A percentile compares a stretch with the other conserved stretches of the same genome.
phyloP scores from a whole-genome alignment of 208 protist species.

The Leishmania tarentolae region DNA sequence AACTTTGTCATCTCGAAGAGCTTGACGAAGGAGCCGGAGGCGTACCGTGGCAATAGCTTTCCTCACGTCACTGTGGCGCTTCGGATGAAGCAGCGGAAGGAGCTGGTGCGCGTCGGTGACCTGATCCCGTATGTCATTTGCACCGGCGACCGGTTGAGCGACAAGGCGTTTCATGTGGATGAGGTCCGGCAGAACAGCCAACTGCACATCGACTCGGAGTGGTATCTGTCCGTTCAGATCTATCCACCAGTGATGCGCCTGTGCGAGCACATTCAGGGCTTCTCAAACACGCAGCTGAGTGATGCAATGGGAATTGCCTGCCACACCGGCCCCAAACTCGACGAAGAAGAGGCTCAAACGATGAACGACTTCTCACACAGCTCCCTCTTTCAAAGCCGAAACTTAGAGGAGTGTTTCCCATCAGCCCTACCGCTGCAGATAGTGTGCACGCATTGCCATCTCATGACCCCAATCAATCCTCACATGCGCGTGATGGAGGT shows the following conservation, averaged over 20 bases:
- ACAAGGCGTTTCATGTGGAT: conserved; percentile 88
- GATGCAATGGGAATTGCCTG: conserved; percentile 85
- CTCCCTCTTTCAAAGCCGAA: conserved; percentile 68
- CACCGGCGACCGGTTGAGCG: conserved; percentile 58
- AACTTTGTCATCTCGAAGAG: conserved; percentile 98
- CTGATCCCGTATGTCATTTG: conserved; percentile 98
- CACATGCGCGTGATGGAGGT: conserved; percentile 75
- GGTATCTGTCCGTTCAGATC: conserved; percentile 95
- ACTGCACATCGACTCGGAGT: conserved; percentile 91
- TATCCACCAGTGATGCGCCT: conserved; percentile 95
- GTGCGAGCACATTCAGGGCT: conserved; percentile 93
- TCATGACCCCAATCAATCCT: conserved; percentile 76
- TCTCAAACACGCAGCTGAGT: conserved; percentile 76
- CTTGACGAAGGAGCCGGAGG: conserved; percentile 96
- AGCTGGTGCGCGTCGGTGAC: conserved; percentile 93
- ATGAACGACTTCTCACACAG: conserved; percentile 79
- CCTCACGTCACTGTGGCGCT: conserved; percentile 95
- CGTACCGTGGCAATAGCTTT: conserved; percentile 94
- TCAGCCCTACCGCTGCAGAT: conserved; percentile 73
- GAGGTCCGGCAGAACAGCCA: conserved; percentile 70
- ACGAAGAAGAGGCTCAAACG: conserved; percentile 30
- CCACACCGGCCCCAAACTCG: conserved; percentile 30
- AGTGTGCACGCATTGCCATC: conserved; percentile 64
- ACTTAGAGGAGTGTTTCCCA: conserved; percentile 79
- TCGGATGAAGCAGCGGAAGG: conserved; percentile 92